Evolutionary conservation across 352 stramenopile species (phyloP).

Genomic region (Salisapilia sapeloensis): DNA sequence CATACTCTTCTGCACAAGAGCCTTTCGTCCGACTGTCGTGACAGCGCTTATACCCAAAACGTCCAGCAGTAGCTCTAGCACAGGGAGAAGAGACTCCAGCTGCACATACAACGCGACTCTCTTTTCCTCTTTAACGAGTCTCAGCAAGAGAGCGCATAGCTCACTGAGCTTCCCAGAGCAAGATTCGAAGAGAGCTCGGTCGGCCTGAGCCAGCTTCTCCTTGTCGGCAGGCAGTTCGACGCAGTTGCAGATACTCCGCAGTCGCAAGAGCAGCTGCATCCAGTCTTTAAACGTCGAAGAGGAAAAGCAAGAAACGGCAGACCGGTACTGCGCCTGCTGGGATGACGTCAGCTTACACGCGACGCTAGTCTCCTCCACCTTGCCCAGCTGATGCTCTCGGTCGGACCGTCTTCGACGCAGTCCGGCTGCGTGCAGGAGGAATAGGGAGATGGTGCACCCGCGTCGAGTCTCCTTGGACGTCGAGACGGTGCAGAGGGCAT

Average conservation of each 20-base stretch:
- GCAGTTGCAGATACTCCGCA: constrained; percentile 67
- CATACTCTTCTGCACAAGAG: no score
- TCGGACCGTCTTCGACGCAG: constrained; percentile 55
- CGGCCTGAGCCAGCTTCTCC: constrained; percentile 57
- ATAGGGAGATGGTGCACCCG: no score
- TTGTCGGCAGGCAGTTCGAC: constrained; percentile 59
- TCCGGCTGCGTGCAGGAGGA: no score
- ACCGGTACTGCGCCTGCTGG: constrained; percentile 51
- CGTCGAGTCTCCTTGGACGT: no score
- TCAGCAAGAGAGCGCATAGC: constrained; percentile 28
- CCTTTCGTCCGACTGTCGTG: no score
- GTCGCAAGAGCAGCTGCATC: constrained; percentile 40
- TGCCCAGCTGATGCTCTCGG: constrained; percentile 57
- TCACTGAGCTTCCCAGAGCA: constrained; percentile 50
- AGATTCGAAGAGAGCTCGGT: constrained; percentile 30
- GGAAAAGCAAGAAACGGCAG: constrained; percentile 31
- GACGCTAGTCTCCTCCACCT: constrained; percentile 72
- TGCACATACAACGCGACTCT: constrained; percentile 72
- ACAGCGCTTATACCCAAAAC: constrained; percentile 48
- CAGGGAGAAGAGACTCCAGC: constrained; percentile 44
- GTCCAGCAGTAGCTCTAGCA: constrained; percentile 54
- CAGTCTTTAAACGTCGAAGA: constrained; percentile 33
- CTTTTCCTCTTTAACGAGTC: constrained; percentile 39
- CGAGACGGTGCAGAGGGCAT: no score
- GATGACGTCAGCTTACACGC: constrained; percentile 26